A percentile compares a stretch with the other conserved stretches of the same genome.
Conservation (phyloP, 2,329 filamentous ascomycete species). For the Chalaropsis ovoidea region DNA sequence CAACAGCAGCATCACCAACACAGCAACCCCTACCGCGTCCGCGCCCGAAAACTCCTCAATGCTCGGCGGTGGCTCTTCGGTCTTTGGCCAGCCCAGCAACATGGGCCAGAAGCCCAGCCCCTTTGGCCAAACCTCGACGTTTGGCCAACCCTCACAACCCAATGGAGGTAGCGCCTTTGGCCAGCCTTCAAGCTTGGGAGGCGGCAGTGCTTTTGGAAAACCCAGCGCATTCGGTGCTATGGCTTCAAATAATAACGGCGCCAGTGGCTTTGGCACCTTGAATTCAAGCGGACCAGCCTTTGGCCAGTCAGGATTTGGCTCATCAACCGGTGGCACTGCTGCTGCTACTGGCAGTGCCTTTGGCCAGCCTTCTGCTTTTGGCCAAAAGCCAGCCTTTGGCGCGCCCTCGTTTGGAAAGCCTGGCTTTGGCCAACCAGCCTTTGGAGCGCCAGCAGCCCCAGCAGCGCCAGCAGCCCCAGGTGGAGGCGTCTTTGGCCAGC, state of each 20-base stretch:
- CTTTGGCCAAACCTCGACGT: constrained; percentile 32
- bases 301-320: constrained; percentile 16
- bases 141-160: constrained; percentile 35
- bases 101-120: constrained; percentile 38
- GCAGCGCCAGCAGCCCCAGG: not conserved
- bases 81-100: constrained; percentile 33
- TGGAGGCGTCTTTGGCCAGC: constrained; percentile 33
- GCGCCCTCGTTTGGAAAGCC: constrained; percentile 22
- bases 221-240: constrained; percentile 20
- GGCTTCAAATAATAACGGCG: not conserved
- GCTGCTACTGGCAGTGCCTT: constrained; percentile 25
- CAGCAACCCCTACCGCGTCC: constrained; percentile 20
- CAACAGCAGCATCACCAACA: constrained; percentile 20
- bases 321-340: constrained; percentile 10
- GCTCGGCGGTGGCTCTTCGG: constrained; percentile 26
- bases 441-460: constrained; percentile 17
- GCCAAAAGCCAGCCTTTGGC: constrained; percentile 35
- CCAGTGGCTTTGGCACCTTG: constrained; percentile 18
- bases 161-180: constrained; percentile 25
- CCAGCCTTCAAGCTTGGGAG: constrained; percentile 24
- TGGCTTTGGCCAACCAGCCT: constrained; percentile 22
- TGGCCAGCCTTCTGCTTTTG: constrained; percentile 29
- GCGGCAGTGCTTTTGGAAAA: constrained; percentile 32
- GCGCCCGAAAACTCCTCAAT: constrained; percentile 22
- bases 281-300: constrained; percentile 10